phyloP scores from a whole-genome alignment of 495 filamentous ascomycete species.

The Aspergillus sclerotioniger region DNA sequence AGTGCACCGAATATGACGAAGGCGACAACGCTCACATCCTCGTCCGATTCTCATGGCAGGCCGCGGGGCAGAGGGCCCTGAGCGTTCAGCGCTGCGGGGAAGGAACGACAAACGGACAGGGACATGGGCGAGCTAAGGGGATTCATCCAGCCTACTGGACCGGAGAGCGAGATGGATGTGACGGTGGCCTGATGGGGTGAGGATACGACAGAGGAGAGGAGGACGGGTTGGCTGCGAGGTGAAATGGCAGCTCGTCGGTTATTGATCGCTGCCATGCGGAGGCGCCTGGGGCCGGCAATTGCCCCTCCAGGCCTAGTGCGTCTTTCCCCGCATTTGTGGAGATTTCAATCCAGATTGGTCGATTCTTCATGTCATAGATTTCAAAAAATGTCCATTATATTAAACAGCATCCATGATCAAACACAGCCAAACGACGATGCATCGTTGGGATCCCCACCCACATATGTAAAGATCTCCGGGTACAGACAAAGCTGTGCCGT shows the following conservation, averaged over 20 bases:
- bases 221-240: neutral
- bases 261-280: neutral
- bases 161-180: neutral
- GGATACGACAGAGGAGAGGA: neutral
- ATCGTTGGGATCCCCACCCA: neutral
- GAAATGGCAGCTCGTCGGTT: constrained; percentile 2
- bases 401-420: no score
- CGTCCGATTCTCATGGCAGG: constrained; percentile 38
- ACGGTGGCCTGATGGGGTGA: neutral
- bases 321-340: constrained; percentile 1
- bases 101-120: constrained; percentile 3
- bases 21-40: constrained; percentile 40
- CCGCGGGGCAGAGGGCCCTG: constrained; percentile 11
- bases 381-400: neutral
- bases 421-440: neutral
- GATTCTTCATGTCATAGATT: no score
- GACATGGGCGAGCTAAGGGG: constrained; percentile 6
- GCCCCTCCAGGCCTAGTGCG: neutral
- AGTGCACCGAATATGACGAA: constrained; percentile 42
- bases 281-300: neutral
- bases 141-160: constrained; percentile 1
- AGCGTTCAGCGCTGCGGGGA: constrained; percentile 13
- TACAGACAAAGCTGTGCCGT: neutral
- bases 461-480: neutral
- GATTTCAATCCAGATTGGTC: neutral